Evolutionary conservation across 2,329 filamentous ascomycete species (phyloP).

Genomic region (Colletotrichum eleusines): DNA sequence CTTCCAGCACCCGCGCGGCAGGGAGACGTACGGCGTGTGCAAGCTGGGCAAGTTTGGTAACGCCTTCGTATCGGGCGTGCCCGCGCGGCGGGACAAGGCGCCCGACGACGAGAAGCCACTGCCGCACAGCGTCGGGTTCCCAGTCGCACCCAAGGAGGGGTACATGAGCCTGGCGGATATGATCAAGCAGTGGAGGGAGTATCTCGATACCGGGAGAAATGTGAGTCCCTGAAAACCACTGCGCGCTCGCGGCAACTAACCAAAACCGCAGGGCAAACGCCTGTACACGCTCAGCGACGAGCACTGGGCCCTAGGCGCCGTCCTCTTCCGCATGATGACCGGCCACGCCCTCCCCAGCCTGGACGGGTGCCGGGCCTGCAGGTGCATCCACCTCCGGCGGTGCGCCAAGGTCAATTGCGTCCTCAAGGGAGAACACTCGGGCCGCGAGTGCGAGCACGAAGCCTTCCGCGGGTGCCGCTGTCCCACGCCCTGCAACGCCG

Average conservation of each 20-base stretch:
- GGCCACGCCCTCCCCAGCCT: slow-evolving; percentile 46
- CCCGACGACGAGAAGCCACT: slow-evolving; percentile 27
- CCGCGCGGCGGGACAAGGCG: slow-evolving; percentile 32
- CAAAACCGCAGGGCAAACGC: slow-evolving; percentile 45
- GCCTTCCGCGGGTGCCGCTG: slow-evolving; percentile 39
- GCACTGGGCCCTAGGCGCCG: slow-evolving; percentile 53
- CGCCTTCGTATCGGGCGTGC: slow-evolving; percentile 56
- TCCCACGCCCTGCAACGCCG: slow-evolving; percentile 13
- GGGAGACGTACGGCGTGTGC: slow-evolving; percentile 65
- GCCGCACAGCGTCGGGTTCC: slow-evolving; percentile 13
- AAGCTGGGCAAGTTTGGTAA: slow-evolving; percentile 64
- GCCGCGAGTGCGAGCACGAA: slow-evolving; percentile 42
- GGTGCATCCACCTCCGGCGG: slow-evolving; percentile 47
- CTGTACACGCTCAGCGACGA: slow-evolving; percentile 55
- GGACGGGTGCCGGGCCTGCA: slow-evolving; percentile 47
- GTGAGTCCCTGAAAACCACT: slow-evolving; percentile 10
- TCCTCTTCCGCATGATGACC: slow-evolving; percentile 59
- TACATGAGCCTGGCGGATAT: slow-evolving; percentile 25
- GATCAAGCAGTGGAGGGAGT: slow-evolving; percentile 35
- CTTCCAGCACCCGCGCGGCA: slow-evolving; percentile 60
- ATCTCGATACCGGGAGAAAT: slow-evolving; percentile 14
- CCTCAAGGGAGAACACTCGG: slow-evolving; percentile 15
- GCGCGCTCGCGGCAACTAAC: background rate
- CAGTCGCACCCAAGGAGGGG: slow-evolving; percentile 34
- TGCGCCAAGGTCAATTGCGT: slow-evolving; percentile 31